phyloP scores from a whole-genome alignment of 495 filamentous ascomycete species.

The Trichoderma orchidacearum region DNA sequence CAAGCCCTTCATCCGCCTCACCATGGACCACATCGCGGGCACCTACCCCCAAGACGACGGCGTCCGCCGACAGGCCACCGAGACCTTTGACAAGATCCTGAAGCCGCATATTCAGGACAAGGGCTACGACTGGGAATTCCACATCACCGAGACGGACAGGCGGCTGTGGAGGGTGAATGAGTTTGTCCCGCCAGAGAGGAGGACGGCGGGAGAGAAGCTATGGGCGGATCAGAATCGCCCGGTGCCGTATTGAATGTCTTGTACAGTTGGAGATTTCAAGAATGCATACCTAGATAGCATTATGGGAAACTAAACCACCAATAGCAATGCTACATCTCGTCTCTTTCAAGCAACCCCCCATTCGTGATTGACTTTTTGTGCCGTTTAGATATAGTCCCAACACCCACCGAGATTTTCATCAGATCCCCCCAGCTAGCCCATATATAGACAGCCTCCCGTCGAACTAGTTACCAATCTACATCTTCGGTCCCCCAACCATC shows the following conservation, averaged over 20 bases:
- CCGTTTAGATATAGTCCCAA: too few relatives aligned
- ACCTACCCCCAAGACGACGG: constrained; percentile 7
- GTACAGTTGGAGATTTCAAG: too few relatives aligned
- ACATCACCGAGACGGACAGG: constrained; percentile 13
- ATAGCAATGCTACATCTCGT: too few relatives aligned
- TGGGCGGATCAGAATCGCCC: neutral
- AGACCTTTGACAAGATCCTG: constrained; percentile 3
- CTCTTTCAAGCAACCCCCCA: too few relatives aligned
- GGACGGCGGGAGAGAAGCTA: neutral
- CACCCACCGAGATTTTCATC: too few relatives aligned
- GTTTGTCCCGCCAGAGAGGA: neutral
- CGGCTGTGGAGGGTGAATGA: neutral
- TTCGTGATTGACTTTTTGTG: too few relatives aligned
- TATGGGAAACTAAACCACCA: too few relatives aligned
- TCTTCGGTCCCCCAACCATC: too few relatives aligned
- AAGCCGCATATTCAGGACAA: constrained; percentile 18
- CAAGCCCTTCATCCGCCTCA: constrained; percentile 20
- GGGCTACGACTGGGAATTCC: constrained; percentile 26
- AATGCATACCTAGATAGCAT: too few relatives aligned
- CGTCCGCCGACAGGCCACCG: neutral
- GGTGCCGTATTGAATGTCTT: neutral
- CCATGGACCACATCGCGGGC: constrained; percentile 17
- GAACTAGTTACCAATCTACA: too few relatives aligned
- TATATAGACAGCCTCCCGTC: too few relatives aligned
- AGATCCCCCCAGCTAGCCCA: too few relatives aligned